These are phyloP conservation scores for Elongisporangium undulatum DNA, from an alignment of 352 stramenopile genomes.

Conservation along the genomic window DNA sequence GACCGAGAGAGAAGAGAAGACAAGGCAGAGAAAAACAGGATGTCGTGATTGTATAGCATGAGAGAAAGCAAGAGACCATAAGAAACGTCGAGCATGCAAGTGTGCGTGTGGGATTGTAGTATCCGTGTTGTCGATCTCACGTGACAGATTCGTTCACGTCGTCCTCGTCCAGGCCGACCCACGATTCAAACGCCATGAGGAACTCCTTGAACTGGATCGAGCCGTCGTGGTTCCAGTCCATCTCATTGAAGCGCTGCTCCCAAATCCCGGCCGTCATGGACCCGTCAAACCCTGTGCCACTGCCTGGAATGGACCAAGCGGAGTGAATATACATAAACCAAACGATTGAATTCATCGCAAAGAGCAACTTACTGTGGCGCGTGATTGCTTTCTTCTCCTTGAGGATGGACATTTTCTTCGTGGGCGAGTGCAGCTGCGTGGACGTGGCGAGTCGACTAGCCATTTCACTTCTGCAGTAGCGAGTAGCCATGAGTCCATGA, in stretches of 20 bases:
- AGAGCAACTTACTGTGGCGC: background rate
- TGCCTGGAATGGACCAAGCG: background rate
- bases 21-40: background rate
- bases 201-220: constrained; percentile 89
- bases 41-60: constrained; percentile 6
- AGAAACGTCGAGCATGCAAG: background rate
- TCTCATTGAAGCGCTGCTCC: constrained; percentile 81
- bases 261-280: constrained; percentile 72
- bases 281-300: constrained; percentile 10
- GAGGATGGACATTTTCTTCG: constrained; percentile 60
- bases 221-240: constrained; percentile 86
- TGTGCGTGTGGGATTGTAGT: background rate
- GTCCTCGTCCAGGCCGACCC: constrained; percentile 79
- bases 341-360: background rate
- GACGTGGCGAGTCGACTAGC: constrained; percentile 51
- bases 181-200: constrained; percentile 84
- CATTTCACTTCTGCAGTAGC: constrained; percentile 45
- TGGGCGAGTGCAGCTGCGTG: constrained; percentile 70
- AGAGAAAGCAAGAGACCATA: background rate
- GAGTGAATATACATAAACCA: background rate
- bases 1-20: background rate
- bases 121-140: background rate
- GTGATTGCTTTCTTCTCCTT: constrained; percentile 4
- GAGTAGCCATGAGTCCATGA: background rate
- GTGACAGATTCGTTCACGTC: constrained; percentile 17